Evolutionary conservation across 83 land plant species (phyloP).

Genomic region (Picea abies): DNA sequence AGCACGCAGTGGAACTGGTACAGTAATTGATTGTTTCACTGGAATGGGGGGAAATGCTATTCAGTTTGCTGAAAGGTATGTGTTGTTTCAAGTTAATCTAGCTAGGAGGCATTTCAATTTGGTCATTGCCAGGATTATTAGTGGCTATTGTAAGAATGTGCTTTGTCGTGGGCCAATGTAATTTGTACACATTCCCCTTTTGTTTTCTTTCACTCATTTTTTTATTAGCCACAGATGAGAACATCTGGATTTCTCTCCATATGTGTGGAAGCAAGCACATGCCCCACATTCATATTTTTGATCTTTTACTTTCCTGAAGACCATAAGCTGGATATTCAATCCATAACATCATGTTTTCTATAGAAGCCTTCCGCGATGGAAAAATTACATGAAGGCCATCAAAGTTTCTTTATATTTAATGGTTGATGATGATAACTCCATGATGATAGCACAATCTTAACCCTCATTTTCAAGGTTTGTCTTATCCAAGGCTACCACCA

Average conservation of each 20-base stretch:
- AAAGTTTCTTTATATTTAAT: background rate
- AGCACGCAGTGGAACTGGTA: constrained; percentile 29
- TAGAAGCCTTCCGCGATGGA: background rate
- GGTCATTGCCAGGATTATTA: background rate
- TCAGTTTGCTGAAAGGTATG: constrained; percentile 72
- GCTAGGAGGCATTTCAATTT: background rate
- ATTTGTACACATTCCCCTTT: background rate
- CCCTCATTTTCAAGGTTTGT: no score
- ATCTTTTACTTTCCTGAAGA: background rate
- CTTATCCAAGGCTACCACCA: no score
- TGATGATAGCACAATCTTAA: no score
- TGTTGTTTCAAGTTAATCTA: background rate
- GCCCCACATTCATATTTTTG: background rate
- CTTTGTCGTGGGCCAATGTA: background rate
- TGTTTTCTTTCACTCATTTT: background rate
- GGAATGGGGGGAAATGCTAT: constrained; percentile 91
- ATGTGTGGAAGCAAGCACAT: background rate
- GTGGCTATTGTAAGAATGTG: background rate
- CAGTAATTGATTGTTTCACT: constrained; percentile 58
- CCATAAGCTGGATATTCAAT: no score
- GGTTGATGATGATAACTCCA: background rate
- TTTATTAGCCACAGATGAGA: background rate
- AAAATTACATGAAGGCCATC: background rate
- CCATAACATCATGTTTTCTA: background rate
- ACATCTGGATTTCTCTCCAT: background rate